These are phyloP conservation scores for Gnetum montanum DNA, from an alignment of 75 land plant species.

Conservation along the genomic window DNA sequence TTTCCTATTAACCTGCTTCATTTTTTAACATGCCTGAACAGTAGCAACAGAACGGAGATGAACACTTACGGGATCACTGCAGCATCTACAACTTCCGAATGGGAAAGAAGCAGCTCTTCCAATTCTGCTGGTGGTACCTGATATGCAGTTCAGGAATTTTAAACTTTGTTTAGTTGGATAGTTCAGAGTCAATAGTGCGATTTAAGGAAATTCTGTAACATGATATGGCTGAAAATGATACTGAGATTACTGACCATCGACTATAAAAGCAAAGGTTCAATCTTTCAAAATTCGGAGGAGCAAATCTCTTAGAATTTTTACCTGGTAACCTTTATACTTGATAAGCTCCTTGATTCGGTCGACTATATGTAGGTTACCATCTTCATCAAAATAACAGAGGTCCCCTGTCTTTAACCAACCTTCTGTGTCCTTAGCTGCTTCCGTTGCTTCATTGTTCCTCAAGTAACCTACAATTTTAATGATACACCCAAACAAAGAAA, in stretches of 20 bases:
- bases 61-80: constrained; percentile 60
- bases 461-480: constrained; percentile 46
- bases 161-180: neutral
- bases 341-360: constrained; percentile 54
- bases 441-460: constrained; percentile 25
- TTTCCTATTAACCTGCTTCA: no score
- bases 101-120: constrained; percentile 44
- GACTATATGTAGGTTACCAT: constrained; percentile 39
- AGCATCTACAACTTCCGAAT: constrained; percentile 41
- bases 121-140: constrained; percentile 56
- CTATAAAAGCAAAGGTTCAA: neutral
- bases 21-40: no score
- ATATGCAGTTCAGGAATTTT: no score
- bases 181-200: no score
- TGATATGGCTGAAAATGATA: no score
- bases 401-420: constrained; percentile 71
- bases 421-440: constrained; percentile 18
- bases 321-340: constrained; percentile 63
- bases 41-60: no score
- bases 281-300: no score
- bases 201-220: no score
- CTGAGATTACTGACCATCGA: neutral
- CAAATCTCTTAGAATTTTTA: neutral
- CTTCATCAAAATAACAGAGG: constrained; percentile 33
- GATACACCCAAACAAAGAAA: neutral